Base-by-base conservation (phyloP, 306 rosid genomes). In the Acacia melanoxylon region DNA sequence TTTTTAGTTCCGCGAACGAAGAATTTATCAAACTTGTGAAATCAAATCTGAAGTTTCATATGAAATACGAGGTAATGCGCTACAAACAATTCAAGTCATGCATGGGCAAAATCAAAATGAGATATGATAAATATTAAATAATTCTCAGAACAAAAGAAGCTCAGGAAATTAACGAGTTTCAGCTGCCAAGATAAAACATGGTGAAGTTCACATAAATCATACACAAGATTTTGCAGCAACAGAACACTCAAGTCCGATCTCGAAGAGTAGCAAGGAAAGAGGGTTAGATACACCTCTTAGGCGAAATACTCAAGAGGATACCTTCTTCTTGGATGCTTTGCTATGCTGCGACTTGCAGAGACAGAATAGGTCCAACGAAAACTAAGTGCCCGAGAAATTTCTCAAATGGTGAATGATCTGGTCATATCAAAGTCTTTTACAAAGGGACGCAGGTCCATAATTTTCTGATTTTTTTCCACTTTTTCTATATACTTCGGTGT, bases 301-400 rank as follows among this genome's bases (percentile, higher is more conserved):
- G 78, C 48, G 8, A 22, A 33, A 33, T 17, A 10, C 29, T 74
- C 24, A 33, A 41, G 33, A 16, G 58, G 66, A 52, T 49, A 74
- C 66, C 19, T 31, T 37, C 77, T 52, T 74, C 78, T 74, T 74
- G n/a, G 35, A 54, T 54, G 78, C 49, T 37, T 73, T 49, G 77
- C 62, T 48, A 20, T 74, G 67, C 49, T 54, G 68, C 7, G 22
- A 72, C 37, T 35, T 74, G 45, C 65, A 31, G 33, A 74, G 67
- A 62, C 78, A 51, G 46, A 29, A 20, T 29, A 19, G 66, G 65
- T 31, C 78, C 46, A 74, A 74, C 78, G 77, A 73, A 73, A 73
- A 73, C 45, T 29, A 49, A 25, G 46, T 72, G 76, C 61, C 48
- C 37, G 44, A 72, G 63, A 27, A 49, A 72, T 72, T 72, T 72